Evolutionary conservation across 208 protist genomes (phyloP).

Genomic region (Entamoeba histolytica): DNA sequence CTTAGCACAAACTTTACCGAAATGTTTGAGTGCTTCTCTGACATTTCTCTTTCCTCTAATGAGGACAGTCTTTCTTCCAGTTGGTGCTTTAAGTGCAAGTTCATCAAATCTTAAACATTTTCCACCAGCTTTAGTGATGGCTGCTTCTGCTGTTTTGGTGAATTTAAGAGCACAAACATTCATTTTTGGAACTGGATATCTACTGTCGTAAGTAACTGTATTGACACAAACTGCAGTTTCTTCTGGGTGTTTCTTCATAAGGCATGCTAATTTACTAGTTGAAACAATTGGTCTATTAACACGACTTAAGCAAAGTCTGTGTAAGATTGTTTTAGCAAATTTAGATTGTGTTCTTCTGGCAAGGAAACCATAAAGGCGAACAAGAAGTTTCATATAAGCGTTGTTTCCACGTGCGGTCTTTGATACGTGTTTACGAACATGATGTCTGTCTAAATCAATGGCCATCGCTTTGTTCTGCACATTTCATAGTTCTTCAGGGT

Average conservation of each 20-base stretch:
- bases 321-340: conserved; percentile 91
- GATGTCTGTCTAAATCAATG: background rate
- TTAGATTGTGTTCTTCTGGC: conserved; percentile 54
- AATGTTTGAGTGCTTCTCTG: conserved; percentile 86
- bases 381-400: background rate
- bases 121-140: conserved; percentile 87
- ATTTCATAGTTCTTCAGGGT: too few relatives aligned
- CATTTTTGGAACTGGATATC: conserved; percentile 51
- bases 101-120: conserved; percentile 96
- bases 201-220: conserved; percentile 90
- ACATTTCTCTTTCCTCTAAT: conserved; percentile 71
- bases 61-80: conserved; percentile 79
- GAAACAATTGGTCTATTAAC: conserved; percentile 81
- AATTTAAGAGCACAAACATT: conserved; percentile 85
- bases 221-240: conserved; percentile 87
- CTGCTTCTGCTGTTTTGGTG: conserved; percentile 79
- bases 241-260: conserved; percentile 62
- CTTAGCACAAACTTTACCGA: conserved; percentile 46
- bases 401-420: background rate
- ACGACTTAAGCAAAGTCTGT: conserved; percentile 71
- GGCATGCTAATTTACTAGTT: conserved; percentile 61
- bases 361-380: background rate
- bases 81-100: conserved; percentile 76
- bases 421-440: background rate
- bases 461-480: too few relatives aligned